Base-by-base conservation (phyloP, 345 rosid species). In the Citrus inodora region DNA sequence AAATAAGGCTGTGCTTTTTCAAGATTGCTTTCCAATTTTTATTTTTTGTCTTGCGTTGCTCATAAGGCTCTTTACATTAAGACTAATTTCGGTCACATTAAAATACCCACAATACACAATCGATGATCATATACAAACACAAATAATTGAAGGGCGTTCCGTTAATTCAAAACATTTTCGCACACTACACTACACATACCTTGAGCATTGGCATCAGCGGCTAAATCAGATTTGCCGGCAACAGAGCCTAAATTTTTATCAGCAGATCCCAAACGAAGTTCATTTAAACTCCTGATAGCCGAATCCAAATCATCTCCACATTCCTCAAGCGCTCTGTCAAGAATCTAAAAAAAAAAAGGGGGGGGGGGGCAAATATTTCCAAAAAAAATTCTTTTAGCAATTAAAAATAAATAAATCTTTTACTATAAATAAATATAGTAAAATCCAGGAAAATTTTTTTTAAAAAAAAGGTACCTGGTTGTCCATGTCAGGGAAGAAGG, bases 291-390 rank as follows among this genome's bases (percentile, higher is more conserved):
- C 82, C 90, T 89, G 69, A 95, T 95, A 11, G 99, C 92, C 17
- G 88, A 91, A 90, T 95, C 93, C 83, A 95, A 67, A 86, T 95
- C 97, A 81, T 91, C 89, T 37, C 96, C 98, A 72, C 96, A 92
- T 87, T 88, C 97, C 80, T 87, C 90, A 81, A 93, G 90, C 46
- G 90, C 92, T 78, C 84, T 83, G 82, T 90, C 97, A 46, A 93
- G 85, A 80, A 91, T 80, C 99, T 95, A 80, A 13, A 84, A 81
- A 9, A 24, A 42, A 11, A 11, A 13, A 3, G 3, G 4, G 51
- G 51, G 16, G 13, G 3, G 4, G 51, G 51, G 16, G 16, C 51
- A 24, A 35, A 24, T 10, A 30, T 46, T 17, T 4, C 37, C 11
- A 9, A 55, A 42, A 70, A 32, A 32, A 69, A 7, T 0, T 3